Base-by-base conservation (phyloP, 1,284 basidiomycete genomes). In the Chalciporus sp. region DNA sequence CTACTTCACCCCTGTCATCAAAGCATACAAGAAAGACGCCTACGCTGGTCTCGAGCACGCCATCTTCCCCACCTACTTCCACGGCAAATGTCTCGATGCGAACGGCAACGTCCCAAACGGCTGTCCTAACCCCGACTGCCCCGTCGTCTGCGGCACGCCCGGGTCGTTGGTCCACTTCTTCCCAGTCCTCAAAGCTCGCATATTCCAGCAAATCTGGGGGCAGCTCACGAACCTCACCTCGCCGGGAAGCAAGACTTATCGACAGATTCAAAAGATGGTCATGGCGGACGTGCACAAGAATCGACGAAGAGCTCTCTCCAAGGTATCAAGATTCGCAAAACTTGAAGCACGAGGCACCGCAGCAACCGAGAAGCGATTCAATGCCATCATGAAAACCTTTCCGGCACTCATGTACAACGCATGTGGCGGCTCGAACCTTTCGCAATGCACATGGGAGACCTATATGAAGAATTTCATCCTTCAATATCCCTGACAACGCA, bases 81-180 rank as follows among this genome's bases (percentile, higher is more conserved):
- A 90, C 58, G 89, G 88, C 52, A 91, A 88, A 71, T 90, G 88
- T 62, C 80, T 82, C 60, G 63, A 74, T 41, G 64, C 59, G 7
- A 74, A 82, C 52, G 83, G 80, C 46, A 70, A 77, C 51, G 78
- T 84, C 26, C 88, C 87, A 12, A 50, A 71, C 5, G 89, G 88
- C 27, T 91, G 89, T 61, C 88, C 88, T 3, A 87, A 90, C 61
- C 87, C 88, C 28, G 82, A 89, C 65, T 90, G 88, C 66, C 81
- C 85, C 31, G 79, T 88, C 53, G 80, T 88, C 42, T 90, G 88
- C 61, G 88, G 88, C 62, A 90, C 88, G 7, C 86, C 88, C n/a
- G 88, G 88, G 14, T 90, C 87, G 7, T 71, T 90, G 60, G 79
- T 85, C 7, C 85, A 89, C 69, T 86, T 83, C 72, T 90, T 78